Evolutionary conservation across 305 asterid genomes (phyloP), one percentile per base, ranked within the genome.

Genomic region (Euphrasia arctica): DNA sequence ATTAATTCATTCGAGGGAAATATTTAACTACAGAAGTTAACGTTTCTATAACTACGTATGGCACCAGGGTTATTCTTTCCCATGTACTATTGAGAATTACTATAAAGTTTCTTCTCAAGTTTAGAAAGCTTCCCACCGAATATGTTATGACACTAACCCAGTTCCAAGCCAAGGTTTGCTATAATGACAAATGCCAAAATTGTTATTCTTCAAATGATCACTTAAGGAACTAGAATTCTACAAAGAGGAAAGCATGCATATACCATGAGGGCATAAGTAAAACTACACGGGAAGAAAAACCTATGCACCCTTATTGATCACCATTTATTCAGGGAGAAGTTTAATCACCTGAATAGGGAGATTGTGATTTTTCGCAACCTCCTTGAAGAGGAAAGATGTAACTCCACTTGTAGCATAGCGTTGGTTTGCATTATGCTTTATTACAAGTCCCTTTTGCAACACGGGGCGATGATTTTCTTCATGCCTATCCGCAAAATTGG

Each of bases 351-450:
- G 99, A 68, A 76, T 82, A 39, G 97, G 95, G 73, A 90, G 95
- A 81, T 84, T 78, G 69, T 81, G 88, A 60, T 76, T 74, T 77
- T 70, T 85, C 66, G 96, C 96, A 65, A 93, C 83, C 83, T 93
- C 96, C 67, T 90, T 82, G 87, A 93, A 93, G 66, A 90, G 97
- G 76, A 93, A 83, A 75, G 95, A 82, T 48, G 99, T 93, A 70
- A 90, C 74, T 72, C 95, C 99, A 76, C 99, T 93, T 14, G 97
- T 90, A 51, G 99, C 99, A 80, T 90, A 93, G 12, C 95, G 89
- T 65, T 93, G 97, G 72, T 90, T 93, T 48, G 99, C 96, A 66
- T 93, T 90, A 71, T 93, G 97, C 86, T 93, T 93, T 80, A 90
- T 90, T 28, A 93, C 96, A 68, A 93, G 93, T 63, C 99, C 99